Base-by-base conservation (phyloP, 2,329 filamentous ascomycete species). In the Ophiognomonia clavigignenti-juglandacearum region DNA sequence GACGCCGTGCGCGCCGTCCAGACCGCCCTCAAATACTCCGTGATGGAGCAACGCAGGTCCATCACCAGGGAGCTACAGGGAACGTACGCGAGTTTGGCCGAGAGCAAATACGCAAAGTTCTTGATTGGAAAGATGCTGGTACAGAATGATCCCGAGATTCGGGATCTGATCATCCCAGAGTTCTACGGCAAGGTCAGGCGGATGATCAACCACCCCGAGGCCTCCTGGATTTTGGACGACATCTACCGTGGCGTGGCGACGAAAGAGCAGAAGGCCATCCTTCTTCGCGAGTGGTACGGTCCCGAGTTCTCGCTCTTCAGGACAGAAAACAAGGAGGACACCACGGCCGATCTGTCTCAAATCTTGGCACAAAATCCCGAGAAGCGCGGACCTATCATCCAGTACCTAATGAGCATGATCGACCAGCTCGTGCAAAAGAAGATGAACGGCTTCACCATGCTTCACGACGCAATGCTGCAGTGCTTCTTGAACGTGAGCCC, bases 101-200 rank as follows among this genome's bases (percentile, higher is more conserved):
- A 97, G 74, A 95, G 91, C 71, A 87, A 86, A 66, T 98, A 98
- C 63, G 92, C 92, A 60, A 98, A 98, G 70, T 98, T 97, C 67
- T 68, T 98, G 60, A 89, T 98, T 51, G 93, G 89, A 56, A 98
- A 98, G 70, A 77, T 98, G 60, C 79, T 98, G 54, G 86, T 95
- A n/a, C 88, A 95, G 62, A 89, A 90, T 52, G 89, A 96, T 62
- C 74, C 82, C 34, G 87, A 92, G 66, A 89, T 95, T 54, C 81
- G 90, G 59, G 87, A 96, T 62, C 70, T 95, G 55, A 88, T 98
- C 59, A 83, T 98, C 11, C 85, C 88, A 36, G 91, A 98, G 65
- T 97, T 98, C 69, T 96, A 93, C 65, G 91, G 93, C 49, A 84
- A 92, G 64, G 87, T 97, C 53, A 86, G 88, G 62, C 88, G 90